Evolutionary conservation across 2,329 filamentous ascomycete species (phyloP), one percentile per base, ranked within the genome.

Genomic region (Trichoderma sp.): DNA sequence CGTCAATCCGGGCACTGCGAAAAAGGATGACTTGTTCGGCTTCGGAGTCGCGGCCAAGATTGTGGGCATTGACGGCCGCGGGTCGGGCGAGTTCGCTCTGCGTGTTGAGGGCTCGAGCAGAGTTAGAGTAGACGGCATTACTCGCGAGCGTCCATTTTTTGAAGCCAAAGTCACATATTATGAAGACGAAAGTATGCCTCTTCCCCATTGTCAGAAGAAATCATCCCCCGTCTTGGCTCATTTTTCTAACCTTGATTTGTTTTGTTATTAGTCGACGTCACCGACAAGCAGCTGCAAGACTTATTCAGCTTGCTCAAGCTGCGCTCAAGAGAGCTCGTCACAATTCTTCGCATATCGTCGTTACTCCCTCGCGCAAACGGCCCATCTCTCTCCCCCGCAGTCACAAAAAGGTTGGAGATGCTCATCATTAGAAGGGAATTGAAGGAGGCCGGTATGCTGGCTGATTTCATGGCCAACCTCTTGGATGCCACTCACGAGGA

Each of bases 391-490:
- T 95, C 94, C 4, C 95, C 95, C 1, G 84, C 95, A n/a, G 87
- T 98, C 67, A 94, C 94, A 0, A 90, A 94, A 65, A 90, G 95
- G 67, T 88, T 99, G 57, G 95, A 98, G 78, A 83, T 95, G 68
- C 96, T 94, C 81, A 97, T 99, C 74, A 87, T 90, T 36, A 90
- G 92, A 80, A 97, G 96, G 79, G 91, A 94, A 72, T 80, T 96
- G 65, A 86, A 89, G 55, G 94, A 98, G 75, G 95, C 95, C 1
- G 95, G 95, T 2, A 84, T 90, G 9, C 86, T 99, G 11, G 95
- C 96, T 7, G 96, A 99, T 80, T 98, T 98, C 80, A 98, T 99
- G 94, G 92, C 94, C 50, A 97, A 97, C 79, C 88, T 98, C 28
- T 89, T 97, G 3, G 94, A 97, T 74, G 91, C 92, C 65, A 92